A percentile compares a stretch with the other conserved stretches of the same genome.
These are phyloP conservation scores for Escallonia herrerae DNA, from an alignment of 129 eudicot species.

Conservation along the genomic window DNA sequence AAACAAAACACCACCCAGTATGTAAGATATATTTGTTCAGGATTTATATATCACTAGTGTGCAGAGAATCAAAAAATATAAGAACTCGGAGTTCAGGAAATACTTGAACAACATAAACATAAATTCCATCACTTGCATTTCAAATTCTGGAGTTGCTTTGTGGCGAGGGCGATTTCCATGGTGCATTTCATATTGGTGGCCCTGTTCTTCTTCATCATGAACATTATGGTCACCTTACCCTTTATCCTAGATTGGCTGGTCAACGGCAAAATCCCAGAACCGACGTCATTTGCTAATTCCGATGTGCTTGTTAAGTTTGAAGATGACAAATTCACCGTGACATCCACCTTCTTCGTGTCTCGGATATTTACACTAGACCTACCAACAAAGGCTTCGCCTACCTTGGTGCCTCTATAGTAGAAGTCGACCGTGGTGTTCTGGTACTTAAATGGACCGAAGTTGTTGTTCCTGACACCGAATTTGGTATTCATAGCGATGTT, in stretches of 20 bases:
- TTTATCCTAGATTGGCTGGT: conserved; percentile 7
- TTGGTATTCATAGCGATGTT: neutral
- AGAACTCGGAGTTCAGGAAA: no score
- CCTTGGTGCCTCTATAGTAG: neutral
- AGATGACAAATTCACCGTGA: conserved; percentile 11
- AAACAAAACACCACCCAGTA: no score
- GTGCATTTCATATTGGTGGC: conserved; percentile 14
- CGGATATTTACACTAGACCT: neutral
- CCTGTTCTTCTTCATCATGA: conserved; percentile 13
- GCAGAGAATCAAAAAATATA: no score
- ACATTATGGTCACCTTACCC: conserved; percentile 12
- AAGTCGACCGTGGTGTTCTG: conserved; percentile 1
- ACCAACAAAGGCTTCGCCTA: conserved; percentile 5
- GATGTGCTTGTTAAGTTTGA: neutral
- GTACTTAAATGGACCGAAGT: conserved; percentile 8
- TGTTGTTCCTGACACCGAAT: conserved; percentile 7
- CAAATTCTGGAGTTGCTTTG: conserved; percentile 13
- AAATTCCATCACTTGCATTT: conserved; percentile 4
- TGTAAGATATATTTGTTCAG: no score
- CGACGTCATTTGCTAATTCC: neutral
- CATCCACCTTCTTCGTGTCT: conserved; percentile 13
- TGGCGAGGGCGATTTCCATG: conserved; percentile 9
- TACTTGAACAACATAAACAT: no score
- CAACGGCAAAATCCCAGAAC: conserved; percentile 14
- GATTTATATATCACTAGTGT: no score